Conservation (phyloP, 352 stramenopile genomes). For the Peronospora tabacina region DNA sequence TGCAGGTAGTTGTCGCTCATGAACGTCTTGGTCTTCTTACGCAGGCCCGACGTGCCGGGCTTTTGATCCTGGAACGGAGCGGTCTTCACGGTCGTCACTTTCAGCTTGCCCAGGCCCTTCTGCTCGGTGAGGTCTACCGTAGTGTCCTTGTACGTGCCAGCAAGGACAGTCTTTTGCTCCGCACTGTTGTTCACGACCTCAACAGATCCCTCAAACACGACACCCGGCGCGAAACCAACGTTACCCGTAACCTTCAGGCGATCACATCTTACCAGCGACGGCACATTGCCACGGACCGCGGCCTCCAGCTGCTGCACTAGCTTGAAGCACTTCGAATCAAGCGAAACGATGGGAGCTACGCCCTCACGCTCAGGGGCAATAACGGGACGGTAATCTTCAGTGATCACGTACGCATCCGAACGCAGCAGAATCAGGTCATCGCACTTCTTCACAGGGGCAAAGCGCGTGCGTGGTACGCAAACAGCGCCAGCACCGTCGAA, state of each 20-base stretch:
- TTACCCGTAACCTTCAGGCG: conserved; percentile 93
- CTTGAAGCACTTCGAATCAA: conserved; percentile 98
- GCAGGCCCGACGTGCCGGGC: conserved; percentile 94
- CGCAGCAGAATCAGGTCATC: conserved; percentile 88
- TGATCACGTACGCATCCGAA: conserved; percentile 97
- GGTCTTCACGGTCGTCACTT: conserved; percentile 81
- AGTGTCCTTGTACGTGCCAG: conserved; percentile 91
- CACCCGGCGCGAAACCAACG: conserved; percentile 88
- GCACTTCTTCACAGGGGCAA: conserved; percentile 86
- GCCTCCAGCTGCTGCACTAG: conserved; percentile 95
- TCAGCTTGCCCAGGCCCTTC: conserved; percentile 88
- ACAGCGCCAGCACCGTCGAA: conserved; percentile 82
- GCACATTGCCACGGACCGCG: conserved; percentile 88
- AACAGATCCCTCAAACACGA: conserved; percentile 90
- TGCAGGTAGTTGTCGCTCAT: conserved; percentile 97
- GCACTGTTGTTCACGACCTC: conserved; percentile 93
- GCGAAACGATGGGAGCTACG: conserved; percentile 90
- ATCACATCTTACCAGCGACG: conserved; percentile 93
- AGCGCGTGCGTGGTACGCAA: conserved; percentile 83
- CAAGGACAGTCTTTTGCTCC: conserved; percentile 93
- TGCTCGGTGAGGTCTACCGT: conserved; percentile 92
- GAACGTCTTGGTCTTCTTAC: conserved; percentile 99
- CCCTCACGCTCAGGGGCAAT: conserved; percentile 92
- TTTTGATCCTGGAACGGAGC: conserved; percentile 92
- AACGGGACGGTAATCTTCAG: conserved; percentile 91